These are phyloP conservation scores for Paxillus rubicundulus DNA, from an alignment of 768 basidiomycete genomes.

Conservation along the genomic window DNA sequence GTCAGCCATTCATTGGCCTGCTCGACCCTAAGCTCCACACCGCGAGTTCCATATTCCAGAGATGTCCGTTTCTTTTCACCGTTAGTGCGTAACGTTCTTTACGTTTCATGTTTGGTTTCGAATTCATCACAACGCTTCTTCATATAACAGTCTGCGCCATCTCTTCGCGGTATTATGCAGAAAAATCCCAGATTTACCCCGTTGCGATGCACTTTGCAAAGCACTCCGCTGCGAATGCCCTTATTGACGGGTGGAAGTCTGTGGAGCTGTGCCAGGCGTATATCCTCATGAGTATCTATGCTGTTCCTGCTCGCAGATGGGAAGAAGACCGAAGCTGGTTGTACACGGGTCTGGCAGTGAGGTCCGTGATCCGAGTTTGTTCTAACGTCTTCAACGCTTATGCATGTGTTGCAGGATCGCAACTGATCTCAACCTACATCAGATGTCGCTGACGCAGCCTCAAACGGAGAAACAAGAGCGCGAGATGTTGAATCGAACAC, in stretches of 20 bases:
- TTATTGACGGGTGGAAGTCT: slow-evolving; percentile 80
- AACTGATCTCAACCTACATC: slow-evolving; percentile 85
- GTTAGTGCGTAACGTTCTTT: slow-evolving; percentile 52
- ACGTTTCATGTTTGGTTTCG: neutral
- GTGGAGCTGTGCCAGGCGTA: slow-evolving; percentile 92
- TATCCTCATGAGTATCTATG: slow-evolving; percentile 80
- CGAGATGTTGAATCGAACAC: slow-evolving; percentile 78
- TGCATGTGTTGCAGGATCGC: slow-evolving; percentile 54
- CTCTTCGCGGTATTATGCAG: slow-evolving; percentile 74
- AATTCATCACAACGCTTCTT: neutral
- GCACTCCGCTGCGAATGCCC: slow-evolving; percentile 73
- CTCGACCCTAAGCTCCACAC: slow-evolving; percentile 83
- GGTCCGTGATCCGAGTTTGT: slow-evolving; percentile 36
- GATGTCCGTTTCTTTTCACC: slow-evolving; percentile 90
- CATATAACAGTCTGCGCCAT: slow-evolving; percentile 70
- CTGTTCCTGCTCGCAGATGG: slow-evolving; percentile 78
- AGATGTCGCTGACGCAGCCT: slow-evolving; percentile 57
- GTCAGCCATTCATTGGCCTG: slow-evolving; percentile 63
- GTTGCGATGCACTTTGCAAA: slow-evolving; percentile 90
- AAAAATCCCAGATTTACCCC: slow-evolving; percentile 81
- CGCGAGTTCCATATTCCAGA: slow-evolving; percentile 70
- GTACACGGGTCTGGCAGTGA: slow-evolving; percentile 83
- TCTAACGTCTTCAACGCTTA: neutral
- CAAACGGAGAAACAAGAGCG: slow-evolving; percentile 73
- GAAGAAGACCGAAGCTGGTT: slow-evolving; percentile 91